A percentile compares a stretch with the other conserved stretches of the same genome.
phyloP scores from a whole-genome alignment of 768 basidiomycete species.

The Lactarius evosmus region DNA sequence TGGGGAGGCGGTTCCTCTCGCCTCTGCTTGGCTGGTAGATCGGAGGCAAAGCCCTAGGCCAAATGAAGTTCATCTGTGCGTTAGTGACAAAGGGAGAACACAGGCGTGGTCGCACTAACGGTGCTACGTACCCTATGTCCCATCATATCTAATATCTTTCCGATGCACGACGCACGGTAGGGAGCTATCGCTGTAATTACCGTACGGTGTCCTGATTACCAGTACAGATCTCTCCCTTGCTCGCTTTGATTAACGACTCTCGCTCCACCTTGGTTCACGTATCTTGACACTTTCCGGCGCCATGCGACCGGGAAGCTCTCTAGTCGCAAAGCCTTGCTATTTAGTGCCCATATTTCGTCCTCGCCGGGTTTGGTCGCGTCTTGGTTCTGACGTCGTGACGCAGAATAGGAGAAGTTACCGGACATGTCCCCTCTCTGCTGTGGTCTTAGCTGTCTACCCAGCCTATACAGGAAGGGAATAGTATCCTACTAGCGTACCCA shows the following conservation, averaged over 20 bases:
- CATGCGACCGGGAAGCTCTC: not conserved
- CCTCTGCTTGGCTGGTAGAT: constrained; percentile 23
- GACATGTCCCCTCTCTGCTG: too few relatives aligned
- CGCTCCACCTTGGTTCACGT: not conserved
- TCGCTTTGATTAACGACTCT: not conserved
- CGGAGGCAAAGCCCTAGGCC: not conserved
- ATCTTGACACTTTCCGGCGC: not conserved
- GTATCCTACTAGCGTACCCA: constrained; percentile 4
- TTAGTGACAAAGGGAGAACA: not conserved
- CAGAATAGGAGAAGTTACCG: not conserved
- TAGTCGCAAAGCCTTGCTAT: not conserved
- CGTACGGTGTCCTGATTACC: not conserved
- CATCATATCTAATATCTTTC: not conserved
- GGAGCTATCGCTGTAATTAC: not conserved
- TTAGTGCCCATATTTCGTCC: too few relatives aligned
- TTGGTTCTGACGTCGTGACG: not conserved
- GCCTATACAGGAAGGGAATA: too few relatives aligned
- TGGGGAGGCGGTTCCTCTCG: constrained; percentile 31
- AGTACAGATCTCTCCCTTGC: not conserved
- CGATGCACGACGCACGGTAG: not conserved
- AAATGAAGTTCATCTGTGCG: not conserved
- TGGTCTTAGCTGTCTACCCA: not conserved
- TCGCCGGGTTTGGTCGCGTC: not conserved
- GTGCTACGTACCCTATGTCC: constrained; percentile 11
- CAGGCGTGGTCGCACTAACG: not conserved